Evolutionary conservation across 192 early-diverging fungal species (phyloP).

Genomic region (Glomus cerebriforme): DNA sequence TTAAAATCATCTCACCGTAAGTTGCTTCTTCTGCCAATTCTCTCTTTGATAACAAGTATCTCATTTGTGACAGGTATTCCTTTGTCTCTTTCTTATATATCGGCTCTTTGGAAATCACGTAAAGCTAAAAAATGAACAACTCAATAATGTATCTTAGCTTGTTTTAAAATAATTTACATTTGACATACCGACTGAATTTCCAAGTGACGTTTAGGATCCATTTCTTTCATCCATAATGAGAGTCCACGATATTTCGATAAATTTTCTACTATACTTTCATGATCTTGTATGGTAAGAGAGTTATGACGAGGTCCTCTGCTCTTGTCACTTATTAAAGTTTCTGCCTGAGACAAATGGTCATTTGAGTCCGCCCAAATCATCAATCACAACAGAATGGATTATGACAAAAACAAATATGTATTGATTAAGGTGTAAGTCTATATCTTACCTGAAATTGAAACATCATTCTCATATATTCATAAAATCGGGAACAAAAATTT

Average conservation of each 20-base stretch:
- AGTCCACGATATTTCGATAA: slow-evolving; percentile 68
- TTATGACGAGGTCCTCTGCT: slow-evolving; percentile 46
- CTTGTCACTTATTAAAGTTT: slow-evolving; percentile 53
- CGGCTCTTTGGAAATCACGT: slow-evolving; percentile 40
- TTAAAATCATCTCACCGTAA: slow-evolving; percentile 35
- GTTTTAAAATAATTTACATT: neutral
- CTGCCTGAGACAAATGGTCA: slow-evolving; percentile 35
- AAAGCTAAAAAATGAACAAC: slow-evolving; percentile 21
- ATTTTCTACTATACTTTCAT: slow-evolving; percentile 63
- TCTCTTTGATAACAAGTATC: slow-evolving; percentile 35
- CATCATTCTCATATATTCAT: slow-evolving; percentile 65
- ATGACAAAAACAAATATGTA: neutral
- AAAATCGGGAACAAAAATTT: slow-evolving; percentile 64
- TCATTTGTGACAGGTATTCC: slow-evolving; percentile 34
- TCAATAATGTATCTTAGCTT: neutral
- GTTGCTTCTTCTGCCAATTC: slow-evolving; percentile 46
- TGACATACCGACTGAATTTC: slow-evolving; percentile 67
- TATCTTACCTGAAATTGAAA: slow-evolving; percentile 60
- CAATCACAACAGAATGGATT: neutral
- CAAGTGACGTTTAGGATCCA: slow-evolving; percentile 68
- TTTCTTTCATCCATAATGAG: slow-evolving; percentile 72
- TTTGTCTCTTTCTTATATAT: slow-evolving; percentile 48
- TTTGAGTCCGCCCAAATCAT: slow-evolving; percentile 5
- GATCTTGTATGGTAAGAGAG: slow-evolving; percentile 49
- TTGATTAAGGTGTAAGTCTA: neutral